Evolutionary conservation across 768 basidiomycete species (phyloP).

Genomic region (Leccinum rimulosum): DNA sequence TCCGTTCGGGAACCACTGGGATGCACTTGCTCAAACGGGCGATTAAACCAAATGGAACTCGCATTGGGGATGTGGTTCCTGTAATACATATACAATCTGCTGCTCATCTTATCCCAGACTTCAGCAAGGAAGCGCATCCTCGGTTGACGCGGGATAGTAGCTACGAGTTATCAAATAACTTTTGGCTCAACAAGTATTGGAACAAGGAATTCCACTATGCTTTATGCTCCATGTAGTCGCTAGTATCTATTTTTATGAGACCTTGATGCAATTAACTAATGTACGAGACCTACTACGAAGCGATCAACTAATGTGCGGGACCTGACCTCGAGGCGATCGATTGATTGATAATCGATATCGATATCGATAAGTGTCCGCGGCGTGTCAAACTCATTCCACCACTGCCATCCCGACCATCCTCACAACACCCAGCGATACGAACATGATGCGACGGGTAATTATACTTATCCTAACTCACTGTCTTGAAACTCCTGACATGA

Average conservation of each 20-base stretch:
- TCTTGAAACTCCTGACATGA: not conserved
- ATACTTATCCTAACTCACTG: not conserved
- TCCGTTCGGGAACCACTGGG: not conserved
- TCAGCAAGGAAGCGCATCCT: not conserved
- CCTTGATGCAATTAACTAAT: too few species aligned
- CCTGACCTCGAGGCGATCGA: not conserved
- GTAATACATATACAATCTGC: not conserved
- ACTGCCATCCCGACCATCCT: not conserved
- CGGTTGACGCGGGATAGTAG: not conserved
- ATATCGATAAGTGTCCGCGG: not conserved
- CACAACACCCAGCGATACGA: not conserved
- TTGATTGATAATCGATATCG: not conserved
- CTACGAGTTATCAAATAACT: not conserved
- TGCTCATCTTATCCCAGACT: not conserved
- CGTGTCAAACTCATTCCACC: not conserved
- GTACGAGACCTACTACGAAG: too few species aligned
- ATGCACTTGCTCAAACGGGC: not conserved
- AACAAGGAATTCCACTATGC: not conserved
- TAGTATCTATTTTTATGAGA: not conserved
- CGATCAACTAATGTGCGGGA: too few species aligned
- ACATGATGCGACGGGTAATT: not conserved
- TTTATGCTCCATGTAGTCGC: not conserved
- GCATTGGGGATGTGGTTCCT: not conserved
- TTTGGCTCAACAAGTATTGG: not conserved
- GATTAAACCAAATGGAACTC: not conserved